Evolutionary conservation across 2,329 filamentous ascomycete species (phyloP).

Genomic region (Penicillium sp.): DNA sequence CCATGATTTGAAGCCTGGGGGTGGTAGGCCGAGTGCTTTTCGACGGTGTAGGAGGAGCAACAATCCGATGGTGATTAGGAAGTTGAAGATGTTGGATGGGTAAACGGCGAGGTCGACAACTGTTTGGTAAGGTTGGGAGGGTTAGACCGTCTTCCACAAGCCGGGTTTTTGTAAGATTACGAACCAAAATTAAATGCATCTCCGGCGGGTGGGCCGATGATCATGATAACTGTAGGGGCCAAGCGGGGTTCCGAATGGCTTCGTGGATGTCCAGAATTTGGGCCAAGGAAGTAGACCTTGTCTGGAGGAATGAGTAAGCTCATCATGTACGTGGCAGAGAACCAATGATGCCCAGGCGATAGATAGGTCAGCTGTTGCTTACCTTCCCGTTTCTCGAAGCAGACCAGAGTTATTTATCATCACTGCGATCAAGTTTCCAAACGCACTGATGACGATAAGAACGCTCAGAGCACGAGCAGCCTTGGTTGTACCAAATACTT

Average conservation of each 20-base stretch:
- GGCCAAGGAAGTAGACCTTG: conserved; percentile 68
- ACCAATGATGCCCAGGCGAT: too few relatives aligned
- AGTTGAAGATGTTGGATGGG: conserved; percentile 5
- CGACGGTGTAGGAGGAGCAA: conserved; percentile 64
- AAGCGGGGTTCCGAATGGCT: conserved; percentile 67
- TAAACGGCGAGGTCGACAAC: conserved; percentile 9
- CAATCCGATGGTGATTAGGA: conserved; percentile 47
- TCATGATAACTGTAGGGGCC: conserved; percentile 66
- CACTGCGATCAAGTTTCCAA: conserved; percentile 65
- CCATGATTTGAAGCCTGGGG: conserved; percentile 65
- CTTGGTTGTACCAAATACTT: conserved; percentile 59
- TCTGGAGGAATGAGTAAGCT: conserved; percentile 1
- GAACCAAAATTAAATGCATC: conserved; percentile 69
- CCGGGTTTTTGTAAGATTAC: conserved; percentile 11
- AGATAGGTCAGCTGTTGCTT: too few relatives aligned
- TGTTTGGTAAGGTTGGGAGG: neutral
- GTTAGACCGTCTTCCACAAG: neutral
- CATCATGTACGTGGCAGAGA: neutral
- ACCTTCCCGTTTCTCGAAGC: conserved; percentile 66
- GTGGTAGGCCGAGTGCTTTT: conserved; percentile 55
- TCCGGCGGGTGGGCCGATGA: conserved; percentile 64
- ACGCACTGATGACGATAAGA: conserved; percentile 62
- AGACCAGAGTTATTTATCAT: conserved; percentile 62
- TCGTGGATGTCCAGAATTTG: conserved; percentile 66
- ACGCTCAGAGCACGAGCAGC: conserved; percentile 63